phyloP scores from a whole-genome alignment of 2,329 filamentous ascomycete genomes.

The Colletotrichum sp. region DNA sequence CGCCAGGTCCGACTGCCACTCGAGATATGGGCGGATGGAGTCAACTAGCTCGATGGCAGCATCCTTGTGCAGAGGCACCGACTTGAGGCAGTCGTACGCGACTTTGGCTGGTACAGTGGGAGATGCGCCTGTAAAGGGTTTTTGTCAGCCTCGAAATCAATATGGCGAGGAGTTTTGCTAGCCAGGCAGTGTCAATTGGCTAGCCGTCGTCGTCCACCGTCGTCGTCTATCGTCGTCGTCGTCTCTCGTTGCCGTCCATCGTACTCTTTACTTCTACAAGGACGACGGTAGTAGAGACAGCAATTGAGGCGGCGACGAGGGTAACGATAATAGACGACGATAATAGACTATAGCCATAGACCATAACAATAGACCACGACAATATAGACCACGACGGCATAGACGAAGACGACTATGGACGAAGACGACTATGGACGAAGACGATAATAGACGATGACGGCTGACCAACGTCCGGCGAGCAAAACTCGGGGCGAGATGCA shows the following conservation, averaged over 20 bases:
- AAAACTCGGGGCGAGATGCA: background rate
- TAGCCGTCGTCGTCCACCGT: too few relatives aligned
- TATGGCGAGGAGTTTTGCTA: background rate
- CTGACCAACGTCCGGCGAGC: background rate
- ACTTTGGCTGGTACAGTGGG: conserved; percentile 36
- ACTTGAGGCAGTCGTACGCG: conserved; percentile 40
- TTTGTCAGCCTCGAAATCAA: background rate
- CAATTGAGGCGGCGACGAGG: background rate
- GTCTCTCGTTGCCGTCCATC: too few relatives aligned
- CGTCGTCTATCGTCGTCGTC: too few relatives aligned
- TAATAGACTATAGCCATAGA: too few relatives aligned
- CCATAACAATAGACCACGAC: background rate
- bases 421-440: background rate
- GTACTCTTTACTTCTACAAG: background rate
- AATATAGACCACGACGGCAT: too few relatives aligned
- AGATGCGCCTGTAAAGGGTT: conserved; percentile 6
- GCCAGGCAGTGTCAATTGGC: background rate
- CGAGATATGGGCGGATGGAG: conserved; percentile 42
- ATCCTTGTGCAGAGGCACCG: conserved; percentile 39
- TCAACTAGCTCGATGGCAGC: conserved; percentile 37
- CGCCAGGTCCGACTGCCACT: conserved; percentile 52
- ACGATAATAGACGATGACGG: background rate
- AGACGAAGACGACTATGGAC: too few relatives aligned
- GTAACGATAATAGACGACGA: background rate
- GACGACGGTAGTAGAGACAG: background rate